A percentile compares a stretch with the other conserved stretches of the same genome.
phyloP scores from a whole-genome alignment of 1,139 yeast genomes.

The Taiozyma sp. region DNA sequence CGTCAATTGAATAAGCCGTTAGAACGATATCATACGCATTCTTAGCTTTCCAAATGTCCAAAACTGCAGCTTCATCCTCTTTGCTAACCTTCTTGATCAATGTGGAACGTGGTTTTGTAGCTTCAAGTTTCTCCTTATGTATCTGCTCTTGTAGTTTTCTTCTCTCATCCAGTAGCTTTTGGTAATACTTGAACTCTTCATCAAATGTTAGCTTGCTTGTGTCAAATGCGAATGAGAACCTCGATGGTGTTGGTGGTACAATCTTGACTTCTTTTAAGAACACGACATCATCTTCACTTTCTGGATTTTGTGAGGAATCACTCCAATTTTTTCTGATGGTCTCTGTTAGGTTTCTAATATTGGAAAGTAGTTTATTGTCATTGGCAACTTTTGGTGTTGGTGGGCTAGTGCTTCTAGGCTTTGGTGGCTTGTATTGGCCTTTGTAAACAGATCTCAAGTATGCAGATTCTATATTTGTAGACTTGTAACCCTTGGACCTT shows the following conservation, averaged over 20 bases:
- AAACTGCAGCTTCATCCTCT: conserved; percentile 33
- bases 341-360: conserved; percentile 10
- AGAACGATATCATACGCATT: conserved; percentile 31
- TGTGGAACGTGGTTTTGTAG: conserved; percentile 15
- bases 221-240: conserved; percentile 21
- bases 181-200: conserved; percentile 36
- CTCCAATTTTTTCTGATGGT: neutral
- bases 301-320: neutral
- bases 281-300: conserved; percentile 26
- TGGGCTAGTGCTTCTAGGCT: conserved; percentile 11
- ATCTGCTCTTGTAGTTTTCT: conserved; percentile 33
- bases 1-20: conserved; percentile 50
- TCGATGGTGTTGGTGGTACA: conserved; percentile 22
- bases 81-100: conserved; percentile 27
- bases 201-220: conserved; percentile 25
- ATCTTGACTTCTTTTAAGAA: conserved; percentile 28
- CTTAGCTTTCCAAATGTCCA: conserved; percentile 32
- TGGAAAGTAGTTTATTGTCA: conserved; percentile 1
- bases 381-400: conserved; percentile 6
- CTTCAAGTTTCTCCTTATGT: conserved; percentile 30
- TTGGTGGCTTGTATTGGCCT: conserved; percentile 29
- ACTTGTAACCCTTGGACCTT: conserved; percentile 11
- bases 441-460: conserved; percentile 30
- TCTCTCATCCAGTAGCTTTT: conserved; percentile 37
- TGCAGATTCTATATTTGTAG: conserved; percentile 24